These are phyloP conservation scores for Aquilaria agallochum DNA, from an alignment of 441 rosid species.

Conservation along the genomic window DNA sequence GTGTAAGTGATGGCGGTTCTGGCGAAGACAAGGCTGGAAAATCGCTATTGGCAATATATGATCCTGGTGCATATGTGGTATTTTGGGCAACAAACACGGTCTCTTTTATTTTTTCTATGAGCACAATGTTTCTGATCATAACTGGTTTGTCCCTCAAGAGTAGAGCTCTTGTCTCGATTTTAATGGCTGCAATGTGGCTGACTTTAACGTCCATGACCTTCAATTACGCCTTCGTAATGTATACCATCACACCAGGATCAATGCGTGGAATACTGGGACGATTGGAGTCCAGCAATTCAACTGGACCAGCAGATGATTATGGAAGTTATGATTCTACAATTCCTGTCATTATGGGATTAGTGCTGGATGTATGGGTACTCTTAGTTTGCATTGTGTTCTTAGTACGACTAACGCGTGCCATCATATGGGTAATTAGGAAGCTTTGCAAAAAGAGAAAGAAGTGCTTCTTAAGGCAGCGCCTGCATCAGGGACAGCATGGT, in stretches of 20 bases:
- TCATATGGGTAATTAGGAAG: no score
- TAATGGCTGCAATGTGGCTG: not conserved
- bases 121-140: not conserved
- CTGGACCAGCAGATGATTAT: no score
- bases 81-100: not conserved
- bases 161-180: not conserved
- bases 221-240: not conserved
- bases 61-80: not conserved
- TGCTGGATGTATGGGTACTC: no score
- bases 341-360: no score
- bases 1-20: not conserved
- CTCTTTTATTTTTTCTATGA: not conserved
- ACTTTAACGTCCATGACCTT: not conserved
- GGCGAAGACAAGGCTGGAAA: not conserved
- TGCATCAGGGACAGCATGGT: no score
- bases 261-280: no score
- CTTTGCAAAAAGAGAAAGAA: no score
- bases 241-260: not conserved
- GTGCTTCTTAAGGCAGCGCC: no score
- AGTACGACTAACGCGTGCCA: no score
- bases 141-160: not conserved
- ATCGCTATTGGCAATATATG: not conserved
- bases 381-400: no score
- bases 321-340: no score
- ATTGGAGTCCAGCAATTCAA: no score